These are phyloP conservation scores for Acarospora socialis DNA, from an alignment of 2,329 filamentous ascomycete genomes.

Conservation along the genomic window DNA sequence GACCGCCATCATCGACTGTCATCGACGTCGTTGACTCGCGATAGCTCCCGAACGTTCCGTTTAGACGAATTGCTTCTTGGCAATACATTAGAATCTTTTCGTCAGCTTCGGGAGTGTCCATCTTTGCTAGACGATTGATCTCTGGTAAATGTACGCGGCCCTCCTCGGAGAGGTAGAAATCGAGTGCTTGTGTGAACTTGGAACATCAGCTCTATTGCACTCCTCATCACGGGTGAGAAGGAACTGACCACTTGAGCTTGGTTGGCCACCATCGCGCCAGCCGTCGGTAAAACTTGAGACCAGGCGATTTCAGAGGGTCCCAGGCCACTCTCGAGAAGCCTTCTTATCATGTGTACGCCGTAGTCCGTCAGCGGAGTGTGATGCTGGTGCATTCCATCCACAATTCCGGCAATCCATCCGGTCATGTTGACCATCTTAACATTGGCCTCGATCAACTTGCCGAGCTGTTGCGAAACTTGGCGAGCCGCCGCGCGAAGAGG, in stretches of 20 bases:
- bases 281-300: constrained; percentile 55
- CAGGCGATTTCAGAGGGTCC: constrained; percentile 53
- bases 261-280: constrained; percentile 52
- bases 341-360: constrained; percentile 51
- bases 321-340: constrained; percentile 48
- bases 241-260: constrained; percentile 50
- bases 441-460: constrained; percentile 46
- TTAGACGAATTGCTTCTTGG: constrained; percentile 57
- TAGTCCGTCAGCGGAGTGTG: constrained; percentile 46
- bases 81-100: constrained; percentile 53
- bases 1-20: constrained; percentile 37
- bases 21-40: constrained; percentile 38
- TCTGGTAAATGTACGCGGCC: constrained; percentile 43
- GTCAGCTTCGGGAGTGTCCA: constrained; percentile 43
- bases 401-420: constrained; percentile 40
- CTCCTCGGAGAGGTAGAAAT: constrained; percentile 52
- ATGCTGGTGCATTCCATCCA: constrained; percentile 35
- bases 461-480: constrained; percentile 44
- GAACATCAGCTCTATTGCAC: background rate
- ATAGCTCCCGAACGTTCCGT: constrained; percentile 47
- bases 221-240: constrained; percentile 12
- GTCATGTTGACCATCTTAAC: constrained; percentile 46
- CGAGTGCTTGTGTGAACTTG: constrained; percentile 56
- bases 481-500: constrained; percentile 45
- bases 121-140: constrained; percentile 44